Base-by-base conservation (phyloP, 2,329 filamentous ascomycete species). In the Aspergillus sp. region DNA sequence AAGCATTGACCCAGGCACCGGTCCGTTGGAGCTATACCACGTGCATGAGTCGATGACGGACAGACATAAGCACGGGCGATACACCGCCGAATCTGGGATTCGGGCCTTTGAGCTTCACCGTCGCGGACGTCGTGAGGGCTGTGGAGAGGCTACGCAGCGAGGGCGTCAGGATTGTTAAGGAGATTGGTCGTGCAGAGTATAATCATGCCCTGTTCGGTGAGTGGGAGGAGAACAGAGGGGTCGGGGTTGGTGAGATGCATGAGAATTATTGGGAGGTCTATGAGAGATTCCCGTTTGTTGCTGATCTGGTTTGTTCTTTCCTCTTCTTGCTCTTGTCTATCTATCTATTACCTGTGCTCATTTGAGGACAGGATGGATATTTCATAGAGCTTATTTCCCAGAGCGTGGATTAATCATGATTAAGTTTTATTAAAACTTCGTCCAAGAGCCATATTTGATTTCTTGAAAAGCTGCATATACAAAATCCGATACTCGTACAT, bases 51-150 rank as follows among this genome's bases (percentile, higher is more conserved):
- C 61, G 19, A 19, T 19, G 19, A 2, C 19, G 51, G 49, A 3
- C 49, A 51, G 53, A 53, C 42, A 44, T 63, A 3, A 52, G 50
- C 8, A 67, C 52, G 1, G 66, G 65, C 2, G 67, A 69, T 49
- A 42, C 43, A 5, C 58, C 64, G n/a, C 65, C 66, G 7, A 42
- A 60, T 41, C 44, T 69, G 36, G 67, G 67, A 0, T 68, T 69
- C 39, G 60, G 63, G 7, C 67, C 69, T 55, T 36, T 69, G 34
- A 66, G 67, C 0, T 69, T 68, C 43, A 65, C 64, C 3, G 66
- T 69, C 5, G 65, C 66, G n/a, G 58, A 67, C 55, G 64, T 68
- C 0, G 7, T 41, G 4, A 55, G 39, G 29, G 56, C 66, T 1
- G 43, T 69, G 48, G 49, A 61, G 44, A 51, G 65, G 19, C 44